phyloP scores from a whole-genome alignment of 495 filamentous ascomycete genomes.

The Apodospora peruviana region DNA sequence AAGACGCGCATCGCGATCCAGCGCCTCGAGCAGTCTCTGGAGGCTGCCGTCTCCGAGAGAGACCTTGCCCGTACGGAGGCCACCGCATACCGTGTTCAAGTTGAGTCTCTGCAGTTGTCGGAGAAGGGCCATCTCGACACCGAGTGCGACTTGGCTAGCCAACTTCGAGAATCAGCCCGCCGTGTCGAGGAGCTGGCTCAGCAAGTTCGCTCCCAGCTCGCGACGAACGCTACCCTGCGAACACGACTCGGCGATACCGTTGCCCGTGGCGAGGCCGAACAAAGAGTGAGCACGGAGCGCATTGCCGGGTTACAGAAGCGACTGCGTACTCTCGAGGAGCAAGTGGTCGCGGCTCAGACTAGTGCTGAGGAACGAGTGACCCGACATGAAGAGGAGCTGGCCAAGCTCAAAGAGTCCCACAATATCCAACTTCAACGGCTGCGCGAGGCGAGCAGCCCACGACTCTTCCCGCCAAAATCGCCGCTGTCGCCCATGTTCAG shows the following conservation, averaged over 20 bases:
- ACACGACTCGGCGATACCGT: constrained; percentile 81
- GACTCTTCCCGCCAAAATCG: constrained; percentile 45
- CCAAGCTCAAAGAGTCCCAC: constrained; percentile 68
- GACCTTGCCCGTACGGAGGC: constrained; percentile 60
- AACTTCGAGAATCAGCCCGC: constrained; percentile 64
- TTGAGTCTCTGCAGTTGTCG: constrained; percentile 55
- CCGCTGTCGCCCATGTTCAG: constrained; percentile 61
- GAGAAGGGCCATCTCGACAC: constrained; percentile 59
- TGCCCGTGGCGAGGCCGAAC: constrained; percentile 77
- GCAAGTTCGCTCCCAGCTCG: constrained; percentile 73
- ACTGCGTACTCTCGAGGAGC: constrained; percentile 78
- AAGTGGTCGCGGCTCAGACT: constrained; percentile 75
- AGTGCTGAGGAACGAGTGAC: constrained; percentile 76
- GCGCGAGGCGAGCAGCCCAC: constrained; percentile 44
- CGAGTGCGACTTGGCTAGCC: constrained; percentile 55
- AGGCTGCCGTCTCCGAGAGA: constrained; percentile 64
- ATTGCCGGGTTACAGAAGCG: constrained; percentile 79
- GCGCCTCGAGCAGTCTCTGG: constrained; percentile 58
- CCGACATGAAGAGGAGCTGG: constrained; percentile 81
- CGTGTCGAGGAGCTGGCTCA: constrained; percentile 70
- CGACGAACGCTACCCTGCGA: constrained; percentile 67
- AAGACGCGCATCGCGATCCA: constrained; percentile 54
- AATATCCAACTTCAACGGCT: constrained; percentile 72
- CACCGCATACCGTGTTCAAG: constrained; percentile 52
- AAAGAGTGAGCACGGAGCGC: constrained; percentile 66